Percentiles rank a stretch among this genome's conserved stretches.
phyloP scores from a whole-genome alignment of 805 yeast genomes.

The Komagataella pseudopastoris region DNA sequence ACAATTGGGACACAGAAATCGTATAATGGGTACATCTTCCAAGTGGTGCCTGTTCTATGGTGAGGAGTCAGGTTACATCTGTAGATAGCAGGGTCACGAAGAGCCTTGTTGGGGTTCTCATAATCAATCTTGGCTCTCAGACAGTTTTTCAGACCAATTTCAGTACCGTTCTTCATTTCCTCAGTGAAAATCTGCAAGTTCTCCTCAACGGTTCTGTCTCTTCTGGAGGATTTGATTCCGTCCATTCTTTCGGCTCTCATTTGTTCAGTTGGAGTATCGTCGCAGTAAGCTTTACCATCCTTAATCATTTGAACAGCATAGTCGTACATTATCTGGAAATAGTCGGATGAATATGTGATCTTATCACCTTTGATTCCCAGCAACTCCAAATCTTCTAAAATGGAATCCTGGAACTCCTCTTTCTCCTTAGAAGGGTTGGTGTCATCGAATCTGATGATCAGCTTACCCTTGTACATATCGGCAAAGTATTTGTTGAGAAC shows the following conservation, averaged over 20 bases:
- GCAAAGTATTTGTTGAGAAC: slow-evolving; percentile 94
- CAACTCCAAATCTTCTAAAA: slow-evolving; percentile 80
- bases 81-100: slow-evolving; percentile 97
- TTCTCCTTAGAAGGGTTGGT: slow-evolving; percentile 97
- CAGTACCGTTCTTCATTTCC: slow-evolving; percentile 92
- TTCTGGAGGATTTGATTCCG: slow-evolving; percentile 84
- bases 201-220: slow-evolving; percentile 90
- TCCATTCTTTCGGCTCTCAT: slow-evolving; percentile 99
- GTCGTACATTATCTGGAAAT: slow-evolving; percentile 85
- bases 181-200: slow-evolving; percentile 73
- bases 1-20: slow-evolving; percentile 98
- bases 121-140: slow-evolving; percentile 94
- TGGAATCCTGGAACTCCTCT: slow-evolving; percentile 86
- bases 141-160: slow-evolving; percentile 83
- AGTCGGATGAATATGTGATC: slow-evolving; percentile 84
- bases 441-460: slow-evolving; percentile 94
- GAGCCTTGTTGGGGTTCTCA: slow-evolving; percentile 81
- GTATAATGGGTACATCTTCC: slow-evolving; percentile 98
- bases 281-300: slow-evolving; percentile 95
- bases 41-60: slow-evolving; percentile 82
- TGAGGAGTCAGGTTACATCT: slow-evolving; percentile 96
- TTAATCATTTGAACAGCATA: slow-evolving; percentile 76
- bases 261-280: slow-evolving; percentile 84
- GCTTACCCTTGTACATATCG: slow-evolving; percentile 87
- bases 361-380: slow-evolving; percentile 89